phyloP scores from a whole-genome alignment of 192 early-diverging fungal genomes.

The Backusella westeae region DNA sequence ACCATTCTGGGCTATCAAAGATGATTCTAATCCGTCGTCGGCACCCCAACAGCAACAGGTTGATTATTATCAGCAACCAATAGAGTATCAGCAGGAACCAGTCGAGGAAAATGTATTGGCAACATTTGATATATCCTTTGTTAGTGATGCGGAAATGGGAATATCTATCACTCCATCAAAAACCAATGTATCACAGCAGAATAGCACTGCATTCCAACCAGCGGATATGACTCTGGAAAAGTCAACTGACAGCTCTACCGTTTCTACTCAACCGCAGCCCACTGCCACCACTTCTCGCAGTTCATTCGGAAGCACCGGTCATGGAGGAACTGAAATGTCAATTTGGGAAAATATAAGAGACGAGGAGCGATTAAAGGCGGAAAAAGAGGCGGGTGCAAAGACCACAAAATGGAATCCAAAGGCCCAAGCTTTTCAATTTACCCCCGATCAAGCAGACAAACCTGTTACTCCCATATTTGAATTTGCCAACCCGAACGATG shows the following conservation, averaged over 20 bases:
- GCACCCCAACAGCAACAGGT: neutral
- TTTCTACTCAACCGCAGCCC: neutral
- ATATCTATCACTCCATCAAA: neutral
- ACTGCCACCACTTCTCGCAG: neutral
- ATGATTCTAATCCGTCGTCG: neutral
- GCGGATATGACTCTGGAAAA: neutral
- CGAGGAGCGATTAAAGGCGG: neutral
- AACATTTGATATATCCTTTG: neutral
- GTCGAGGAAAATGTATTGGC: neutral
- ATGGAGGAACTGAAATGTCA: neutral
- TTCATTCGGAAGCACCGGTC: too few species aligned
- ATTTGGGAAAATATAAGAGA: neutral
- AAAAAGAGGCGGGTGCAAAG: neutral
- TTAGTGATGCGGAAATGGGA: neutral
- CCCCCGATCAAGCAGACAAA: neutral
- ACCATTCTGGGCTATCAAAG: neutral
- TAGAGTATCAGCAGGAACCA: neutral
- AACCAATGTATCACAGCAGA: neutral
- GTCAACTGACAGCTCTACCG: too few species aligned
- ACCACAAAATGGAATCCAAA: neutral
- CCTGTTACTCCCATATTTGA: neutral
- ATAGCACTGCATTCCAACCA: neutral
- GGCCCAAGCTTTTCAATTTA: neutral
- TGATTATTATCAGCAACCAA: neutral
- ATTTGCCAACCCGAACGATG: neutral